Evolutionary conservation across 2,329 filamentous ascomycete species (phyloP).

Genomic region (Phaeosphaeria sp.): DNA sequence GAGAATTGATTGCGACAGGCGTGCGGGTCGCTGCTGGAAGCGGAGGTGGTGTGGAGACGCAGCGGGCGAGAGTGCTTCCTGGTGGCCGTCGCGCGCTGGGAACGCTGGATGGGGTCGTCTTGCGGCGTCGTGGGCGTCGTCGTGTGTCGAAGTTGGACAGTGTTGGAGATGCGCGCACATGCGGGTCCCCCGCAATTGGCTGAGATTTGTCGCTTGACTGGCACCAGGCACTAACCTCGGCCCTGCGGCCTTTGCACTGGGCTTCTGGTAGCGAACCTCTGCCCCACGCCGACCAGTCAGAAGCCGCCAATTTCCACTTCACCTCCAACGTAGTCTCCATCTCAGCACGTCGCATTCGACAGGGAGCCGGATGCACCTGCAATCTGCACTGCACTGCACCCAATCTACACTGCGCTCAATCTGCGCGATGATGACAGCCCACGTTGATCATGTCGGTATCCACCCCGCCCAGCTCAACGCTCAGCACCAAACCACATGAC

Average conservation of each 20-base stretch:
- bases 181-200: conserved; percentile 38
- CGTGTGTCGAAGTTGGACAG: background rate
- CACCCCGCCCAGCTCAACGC: background rate
- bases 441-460: background rate
- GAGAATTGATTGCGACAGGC: background rate
- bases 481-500: conserved; percentile 8
- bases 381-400: background rate
- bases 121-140: background rate
- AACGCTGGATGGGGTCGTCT: background rate
- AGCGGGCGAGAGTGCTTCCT: background rate
- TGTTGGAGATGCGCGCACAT: conserved; percentile 26
- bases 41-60: background rate
- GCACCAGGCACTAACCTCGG: background rate
- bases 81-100: background rate
- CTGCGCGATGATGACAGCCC: background rate
- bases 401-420: no score
- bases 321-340: no score
- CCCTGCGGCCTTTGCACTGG: conserved; percentile 13
- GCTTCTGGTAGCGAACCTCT: background rate
- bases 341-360: no score
- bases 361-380: background rate
- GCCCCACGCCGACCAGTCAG: background rate
- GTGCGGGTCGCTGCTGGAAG: background rate
- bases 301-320: conserved; percentile 3
- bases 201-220: conserved; percentile 15